These are phyloP conservation scores for Pistacia vera DNA, from an alignment of 345 rosid genomes.

Conservation along the genomic window DNA sequence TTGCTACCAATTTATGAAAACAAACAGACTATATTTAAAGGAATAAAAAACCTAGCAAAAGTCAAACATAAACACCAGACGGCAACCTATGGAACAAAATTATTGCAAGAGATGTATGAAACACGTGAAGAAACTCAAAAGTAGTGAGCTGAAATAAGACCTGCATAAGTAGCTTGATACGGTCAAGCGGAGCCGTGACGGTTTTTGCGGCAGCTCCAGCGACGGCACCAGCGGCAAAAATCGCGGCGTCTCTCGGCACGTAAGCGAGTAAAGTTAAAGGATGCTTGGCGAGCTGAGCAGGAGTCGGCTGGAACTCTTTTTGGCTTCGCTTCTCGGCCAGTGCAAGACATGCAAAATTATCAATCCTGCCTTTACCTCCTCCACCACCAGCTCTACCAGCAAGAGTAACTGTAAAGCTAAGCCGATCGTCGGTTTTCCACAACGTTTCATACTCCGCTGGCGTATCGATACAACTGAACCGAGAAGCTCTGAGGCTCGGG, in stretches of 20 bases:
- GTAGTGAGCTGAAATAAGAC: conserved; percentile 30
- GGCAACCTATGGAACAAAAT: not conserved
- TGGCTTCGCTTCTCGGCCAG: conserved; percentile 56
- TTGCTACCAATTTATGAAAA: not conserved
- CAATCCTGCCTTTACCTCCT: conserved; percentile 21
- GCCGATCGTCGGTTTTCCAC: conserved; percentile 27
- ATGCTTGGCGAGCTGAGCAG: conserved; percentile 65
- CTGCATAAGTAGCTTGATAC: conserved; percentile 96
- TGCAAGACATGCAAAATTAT: conserved; percentile 64
- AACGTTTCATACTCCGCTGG: conserved; percentile 22
- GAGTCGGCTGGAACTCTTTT: conserved; percentile 55
- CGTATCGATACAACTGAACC: conserved; percentile 25
- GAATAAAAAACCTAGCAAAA: not conserved
- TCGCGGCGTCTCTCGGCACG: conserved; percentile 74
- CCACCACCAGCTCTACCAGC: conserved; percentile 22
- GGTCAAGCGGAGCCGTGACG: conserved; percentile 95
- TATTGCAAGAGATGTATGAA: not conserved
- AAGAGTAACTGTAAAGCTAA: not conserved
- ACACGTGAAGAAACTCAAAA: not conserved
- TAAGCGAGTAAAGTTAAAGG: conserved; percentile 73
- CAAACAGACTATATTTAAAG: not conserved
- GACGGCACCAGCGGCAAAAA: conserved; percentile 88
- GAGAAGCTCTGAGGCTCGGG: conserved; percentile 44
- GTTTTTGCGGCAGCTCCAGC: conserved; percentile 97
- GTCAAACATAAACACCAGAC: not conserved